Evolutionary conservation across 345 rosid species (phyloP), one percentile per base, ranked within the genome.

Genomic region (Capsella bursapastoris): DNA sequence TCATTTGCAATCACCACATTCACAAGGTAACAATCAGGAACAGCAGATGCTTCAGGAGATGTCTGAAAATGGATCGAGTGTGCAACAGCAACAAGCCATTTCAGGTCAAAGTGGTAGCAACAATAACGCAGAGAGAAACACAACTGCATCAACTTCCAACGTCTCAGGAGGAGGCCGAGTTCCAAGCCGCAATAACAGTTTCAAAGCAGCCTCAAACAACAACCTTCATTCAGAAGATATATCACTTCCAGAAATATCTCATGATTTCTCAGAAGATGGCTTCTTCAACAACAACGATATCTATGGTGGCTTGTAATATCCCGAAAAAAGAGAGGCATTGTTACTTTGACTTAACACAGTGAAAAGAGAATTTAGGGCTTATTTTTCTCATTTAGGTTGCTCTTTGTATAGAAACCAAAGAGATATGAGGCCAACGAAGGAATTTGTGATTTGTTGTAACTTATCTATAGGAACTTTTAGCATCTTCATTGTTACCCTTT

Each of bases 131-230:
- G 74, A 75, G 70, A 75, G 79, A 34, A 75, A 61, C 35, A 67
- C 68, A 75, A 61, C 64, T 5, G 70, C 65, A 4, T 69, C 74
- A 7, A 53, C 79, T 53, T 63, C 74, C 27, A 76, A 43, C 70
- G 62, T 62, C 28, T 53, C 79, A 44, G 79, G 65, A 68, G 74
- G 74, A 61, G 65, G 74, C 28, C 69, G 79, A 76, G 65, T 53
- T 53, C 65, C 79, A 76, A 75, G 79, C 70, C 70, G 70, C 41
- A 75, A 61, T 55, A 75, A 61, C 49, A 75, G 79, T 29, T 68
- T 68, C 6, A 68, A 75, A 68, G 16, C 69, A 60, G 55, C 49
- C 1, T 52, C 79, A 25, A 68, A 75, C 56, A 52, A 44, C 14
- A 68, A 60, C 37, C 69, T 44, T 75, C 64, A 53, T 59, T 51